Evolutionary conservation across 305 asterid species (phyloP), one percentile per base, ranked within the genome.

Genomic region (Striga hermonthica): DNA sequence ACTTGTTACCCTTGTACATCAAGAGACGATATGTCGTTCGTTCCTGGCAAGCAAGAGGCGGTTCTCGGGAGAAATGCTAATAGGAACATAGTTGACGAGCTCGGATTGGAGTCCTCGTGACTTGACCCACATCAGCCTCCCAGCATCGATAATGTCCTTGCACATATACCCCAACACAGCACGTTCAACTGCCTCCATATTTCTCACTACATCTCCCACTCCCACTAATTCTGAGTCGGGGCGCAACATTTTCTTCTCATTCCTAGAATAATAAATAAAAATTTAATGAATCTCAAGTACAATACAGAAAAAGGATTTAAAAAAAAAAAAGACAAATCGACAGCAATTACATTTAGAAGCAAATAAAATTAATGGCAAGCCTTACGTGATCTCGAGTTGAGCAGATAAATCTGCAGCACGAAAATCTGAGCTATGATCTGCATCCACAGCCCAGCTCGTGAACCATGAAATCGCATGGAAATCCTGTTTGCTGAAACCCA

Each of bases 361-460:
- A 41, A 45, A 45, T 22, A 9, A 15, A 11, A n/a, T 34, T 6
- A 55, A 40, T 31, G 60, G 13, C 4, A 9, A 31, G 15, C 6
- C 66, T 53, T 86, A 86, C 96, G 58, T 65, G 76, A 74, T 74
- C 59, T 76, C 79, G 39, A 65, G 77, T 70, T 72, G 83, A 59
- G 76, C 38, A 3, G 82, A 75, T 67, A 53, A 60, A 73, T 81
- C 85, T 16, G 74, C 28, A 52, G 49, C 74, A 43, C 81, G 64
- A 57, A 82, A 68, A 54, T 86, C 93, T 12, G 84, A 72, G 57
- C 86, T 82, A 65, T 86, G 96, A 78, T 90, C 96, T 37, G 94
- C 91, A 81, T 93, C 99, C 38, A 93, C 96, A 11, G 99, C 97
- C 97, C 99, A 90, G 86, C 99, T 93, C 65, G 99, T 90, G 67